Evolutionary conservation across 306 rosid genomes (phyloP).

Genomic region (Dryas octopetala): DNA sequence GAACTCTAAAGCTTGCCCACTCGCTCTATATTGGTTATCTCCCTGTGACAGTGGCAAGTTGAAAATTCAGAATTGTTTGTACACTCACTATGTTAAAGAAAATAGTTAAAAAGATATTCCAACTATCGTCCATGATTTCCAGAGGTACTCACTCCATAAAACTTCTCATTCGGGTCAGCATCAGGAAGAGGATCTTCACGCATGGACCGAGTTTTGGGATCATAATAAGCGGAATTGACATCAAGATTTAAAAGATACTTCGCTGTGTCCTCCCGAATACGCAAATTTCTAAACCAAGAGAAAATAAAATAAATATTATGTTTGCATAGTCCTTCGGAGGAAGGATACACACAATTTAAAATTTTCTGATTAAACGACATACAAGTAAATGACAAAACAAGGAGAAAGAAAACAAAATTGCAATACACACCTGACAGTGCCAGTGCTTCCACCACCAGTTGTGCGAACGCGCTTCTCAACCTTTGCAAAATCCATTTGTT

Average conservation of each 20-base stretch:
- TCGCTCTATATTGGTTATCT: slow-evolving; percentile 52
- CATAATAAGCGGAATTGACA: slow-evolving; percentile 53
- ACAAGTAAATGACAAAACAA: not conserved
- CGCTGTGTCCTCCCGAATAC: slow-evolving; percentile 55
- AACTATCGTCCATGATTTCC: not conserved
- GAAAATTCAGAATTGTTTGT: not conserved
- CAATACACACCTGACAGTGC: slow-evolving; percentile 53
- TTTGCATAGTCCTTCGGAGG: not conserved
- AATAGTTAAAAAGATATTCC: not conserved
- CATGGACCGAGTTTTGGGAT: slow-evolving; percentile 64
- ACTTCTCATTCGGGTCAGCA: slow-evolving; percentile 55
- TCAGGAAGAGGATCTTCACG: slow-evolving; percentile 65
- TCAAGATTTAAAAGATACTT: slow-evolving; percentile 58
- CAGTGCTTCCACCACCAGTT: slow-evolving; percentile 67
- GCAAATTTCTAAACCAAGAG: slow-evolving; percentile 41
- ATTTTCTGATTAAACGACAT: not conserved
- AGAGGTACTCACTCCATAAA: slow-evolving; percentile 46
- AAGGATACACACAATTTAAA: not conserved
- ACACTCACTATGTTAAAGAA: not conserved
- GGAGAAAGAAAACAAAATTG: slow-evolving; percentile 1
- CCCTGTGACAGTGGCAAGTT: slow-evolving; percentile 32
- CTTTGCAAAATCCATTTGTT: slow-evolving; percentile 66
- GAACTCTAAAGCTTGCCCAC: slow-evolving; percentile 63
- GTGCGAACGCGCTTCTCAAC: slow-evolving; percentile 68
- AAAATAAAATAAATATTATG: slow-evolving; percentile 6